Base-by-base conservation (phyloP, 2,329 filamentous ascomycete genomes). In the Fusarium virguliforme region DNA sequence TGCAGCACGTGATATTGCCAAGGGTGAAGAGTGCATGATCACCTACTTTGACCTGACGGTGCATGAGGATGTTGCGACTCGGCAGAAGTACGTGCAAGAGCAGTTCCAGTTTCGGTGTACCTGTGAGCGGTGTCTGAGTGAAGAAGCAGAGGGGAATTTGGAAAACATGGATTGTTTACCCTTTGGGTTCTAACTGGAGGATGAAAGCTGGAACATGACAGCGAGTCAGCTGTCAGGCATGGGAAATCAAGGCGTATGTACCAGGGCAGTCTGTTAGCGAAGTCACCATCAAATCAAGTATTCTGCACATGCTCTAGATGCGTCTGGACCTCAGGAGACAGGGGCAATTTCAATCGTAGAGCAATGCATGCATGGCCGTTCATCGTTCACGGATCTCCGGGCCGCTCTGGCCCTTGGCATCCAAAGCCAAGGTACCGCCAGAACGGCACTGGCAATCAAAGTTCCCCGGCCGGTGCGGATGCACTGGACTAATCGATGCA, bases 1-100 rank as follows among this genome's bases (percentile, higher is more conserved):
- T 1, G 72, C 76, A 22, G 70, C 74, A 1, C 67, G 72, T 2
- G 70, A 78, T 12, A 76, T 78, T 4, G 10, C 13, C 4, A 59
- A 68, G 28, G 71, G 67, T 1, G 76, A 78, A 51, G 76, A 78
- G 22, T 74, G 72, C 22, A 68, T 69, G 41, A 77, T 78, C 28
- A 75, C 75, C 0, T 78, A 78, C 57, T 77, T 78, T 48, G 76
- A 78, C 46, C 67, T 75, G 2, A 70, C 68, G 4, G 64, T 26
- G 0, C 64, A 65, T 4, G 35, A 55, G n/a, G 61, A 68, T n/a
- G 51, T 76, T 0, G 55, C 53, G 3, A 68, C 58, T 26, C 71
- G 76, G 6, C 74, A 75, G 10, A 41, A 68, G 3, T 56, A 62
- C 12, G 60, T 70, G 0, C 55, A 73, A 8, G 70, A 71, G 1